A percentile compares a stretch with the other conserved stretches of the same genome.
Evolutionary conservation across 2,329 filamentous ascomycete species (phyloP).

Genomic region (Nigrospora osmanthi): DNA sequence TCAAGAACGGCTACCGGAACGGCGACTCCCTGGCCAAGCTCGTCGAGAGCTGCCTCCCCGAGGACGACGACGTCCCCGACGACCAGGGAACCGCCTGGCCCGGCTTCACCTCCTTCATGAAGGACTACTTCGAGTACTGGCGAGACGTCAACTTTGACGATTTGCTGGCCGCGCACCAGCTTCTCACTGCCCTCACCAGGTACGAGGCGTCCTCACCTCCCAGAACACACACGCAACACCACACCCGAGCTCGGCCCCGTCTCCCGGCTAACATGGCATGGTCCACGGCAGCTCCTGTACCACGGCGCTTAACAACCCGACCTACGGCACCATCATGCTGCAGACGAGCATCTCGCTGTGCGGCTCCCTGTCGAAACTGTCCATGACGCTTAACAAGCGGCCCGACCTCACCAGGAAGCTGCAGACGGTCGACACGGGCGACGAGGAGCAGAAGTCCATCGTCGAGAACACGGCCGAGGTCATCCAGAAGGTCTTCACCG

Average conservation of each 20-base stretch:
- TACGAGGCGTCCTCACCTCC: slow-evolving; percentile 31
- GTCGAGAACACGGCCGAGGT: slow-evolving; percentile 84
- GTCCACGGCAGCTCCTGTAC: slow-evolving; percentile 61
- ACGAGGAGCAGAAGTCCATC: slow-evolving; percentile 66
- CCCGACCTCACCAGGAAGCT: slow-evolving; percentile 69
- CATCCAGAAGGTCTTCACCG: slow-evolving; percentile 84
- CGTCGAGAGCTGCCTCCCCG: slow-evolving; percentile 56
- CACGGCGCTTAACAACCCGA: slow-evolving; percentile 71
- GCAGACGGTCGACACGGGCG: slow-evolving; percentile 44
- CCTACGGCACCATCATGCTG: slow-evolving; percentile 73
- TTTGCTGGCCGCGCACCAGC: slow-evolving; percentile 65
- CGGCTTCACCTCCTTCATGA: slow-evolving; percentile 71
- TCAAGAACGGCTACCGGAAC: slow-evolving; percentile 51
- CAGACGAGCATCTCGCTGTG: slow-evolving; percentile 78
- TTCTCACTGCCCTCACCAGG: slow-evolving; percentile 69
- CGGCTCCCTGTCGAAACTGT: slow-evolving; percentile 70
- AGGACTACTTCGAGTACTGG: slow-evolving; percentile 73
- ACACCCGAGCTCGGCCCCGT: neutral
- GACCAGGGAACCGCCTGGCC: slow-evolving; percentile 64
- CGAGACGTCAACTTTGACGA: slow-evolving; percentile 73
- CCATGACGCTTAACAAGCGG: slow-evolving; percentile 73
- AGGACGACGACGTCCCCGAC: slow-evolving; percentile 55
- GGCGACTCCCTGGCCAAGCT: slow-evolving; percentile 50
- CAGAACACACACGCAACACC: neutral
- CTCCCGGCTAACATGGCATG: neutral